Conservation (phyloP, 257 asterid species). For the Mentha longifolia region DNA sequence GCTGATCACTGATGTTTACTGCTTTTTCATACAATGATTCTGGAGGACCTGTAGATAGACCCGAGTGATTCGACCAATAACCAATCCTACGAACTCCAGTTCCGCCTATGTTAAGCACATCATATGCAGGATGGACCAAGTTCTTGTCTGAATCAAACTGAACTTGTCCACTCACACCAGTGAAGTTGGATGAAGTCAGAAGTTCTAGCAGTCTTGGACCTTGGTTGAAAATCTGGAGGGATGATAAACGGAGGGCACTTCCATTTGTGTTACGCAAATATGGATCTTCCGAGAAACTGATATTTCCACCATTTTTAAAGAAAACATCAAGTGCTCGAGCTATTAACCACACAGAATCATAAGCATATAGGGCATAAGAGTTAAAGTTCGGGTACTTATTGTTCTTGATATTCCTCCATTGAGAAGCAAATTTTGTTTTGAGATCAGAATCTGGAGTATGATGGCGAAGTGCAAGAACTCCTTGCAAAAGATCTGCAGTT, state of each 20-base stretch:
- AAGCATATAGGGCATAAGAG: constrained; percentile 70
- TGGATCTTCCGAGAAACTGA: constrained; percentile 65
- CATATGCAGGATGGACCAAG: constrained; percentile 59
- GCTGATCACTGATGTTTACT: constrained; percentile 44
- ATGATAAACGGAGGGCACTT: constrained; percentile 40
- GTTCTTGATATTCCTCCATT: constrained; percentile 48
- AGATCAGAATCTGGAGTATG: constrained; percentile 58
- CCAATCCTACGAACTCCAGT: constrained; percentile 61
- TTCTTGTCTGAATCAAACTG: constrained; percentile 58
- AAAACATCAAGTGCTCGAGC: constrained; percentile 68
- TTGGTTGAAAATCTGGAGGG: constrained; percentile 64
- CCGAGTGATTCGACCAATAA: constrained; percentile 73
- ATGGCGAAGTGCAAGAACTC: constrained; percentile 69
- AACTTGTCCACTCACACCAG: constrained; percentile 59
- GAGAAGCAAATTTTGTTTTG: constrained; percentile 48
- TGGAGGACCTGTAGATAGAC: constrained; percentile 56
- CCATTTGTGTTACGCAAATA: constrained; percentile 41
- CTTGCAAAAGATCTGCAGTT: constrained; percentile 59
- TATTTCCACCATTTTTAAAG: constrained; percentile 40
- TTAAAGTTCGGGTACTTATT: constrained; percentile 43
- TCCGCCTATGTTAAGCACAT: constrained; percentile 67
- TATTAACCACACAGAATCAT: constrained; percentile 70
- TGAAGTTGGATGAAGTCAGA: constrained; percentile 51
- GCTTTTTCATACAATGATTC: constrained; percentile 49
- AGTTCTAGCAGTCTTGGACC: constrained; percentile 57